Evolutionary conservation across 1,139 yeast species (phyloP), one percentile per base, ranked within the genome.

Genomic region (Suhomyces wounanorum): DNA sequence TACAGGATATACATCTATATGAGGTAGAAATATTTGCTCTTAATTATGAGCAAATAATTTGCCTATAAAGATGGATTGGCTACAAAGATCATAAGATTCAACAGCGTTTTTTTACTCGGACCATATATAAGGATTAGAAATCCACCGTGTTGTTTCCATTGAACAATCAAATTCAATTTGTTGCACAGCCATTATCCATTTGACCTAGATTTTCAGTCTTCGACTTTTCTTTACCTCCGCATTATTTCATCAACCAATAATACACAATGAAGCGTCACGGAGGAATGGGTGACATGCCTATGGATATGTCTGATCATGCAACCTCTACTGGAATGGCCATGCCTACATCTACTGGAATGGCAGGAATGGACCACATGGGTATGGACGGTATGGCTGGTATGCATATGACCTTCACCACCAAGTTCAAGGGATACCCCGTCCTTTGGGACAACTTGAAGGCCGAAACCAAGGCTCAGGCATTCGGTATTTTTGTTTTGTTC

Each of bases 401-500:
- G 92, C 80, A 81, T 63, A 78, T 76, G 73, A 81, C 72, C 59
- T 69, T 87, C 60, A 81, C 87, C 2, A 69, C 80, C 0, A 60
- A 68, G 2, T 87, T 71, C 64, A 58, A 66, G 9, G 67, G 73
- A 47, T 82, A 82, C 59, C 89, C 92, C 0, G 89, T 87, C 0
- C 59, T 87, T 9, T 87, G 87, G 70, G 67, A 74, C 52, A 67
- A 68, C 0, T 67, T 87, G 47, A 58, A 62, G 16, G 92, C 94
- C 3, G 56, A 69, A 3, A 72, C 69, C 44, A 79, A 79, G 25
- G 90, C 77, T 13, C 77, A 79, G 52, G 91, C 89, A 0, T 87
- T 87, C 64, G 95, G 92, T 33, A 85, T 87, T 18, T 87, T 86
- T 60, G 67, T 84, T 40, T 69, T 84, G 31, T 64, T 87, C 31